Percentiles rank a stretch among this genome's conserved stretches.
These are phyloP conservation scores for Botrytis tulipae DNA, from an alignment of 2,329 filamentous ascomycete genomes.

Conservation along the genomic window DNA sequence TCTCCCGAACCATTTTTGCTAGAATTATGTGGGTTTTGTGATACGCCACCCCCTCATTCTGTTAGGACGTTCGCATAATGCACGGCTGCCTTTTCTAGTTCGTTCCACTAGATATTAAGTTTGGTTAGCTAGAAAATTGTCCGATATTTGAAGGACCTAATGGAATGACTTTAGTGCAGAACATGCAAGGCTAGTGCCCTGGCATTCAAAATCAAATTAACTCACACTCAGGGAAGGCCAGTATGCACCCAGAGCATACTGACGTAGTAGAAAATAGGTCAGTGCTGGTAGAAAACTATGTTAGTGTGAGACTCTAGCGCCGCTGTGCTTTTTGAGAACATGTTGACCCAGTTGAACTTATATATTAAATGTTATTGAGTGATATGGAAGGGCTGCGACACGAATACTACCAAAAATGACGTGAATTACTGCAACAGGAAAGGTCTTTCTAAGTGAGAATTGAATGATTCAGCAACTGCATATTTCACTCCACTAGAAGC, in stretches of 20 bases:
- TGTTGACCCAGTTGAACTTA: background rate
- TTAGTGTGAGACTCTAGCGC: background rate
- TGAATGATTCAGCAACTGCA: background rate
- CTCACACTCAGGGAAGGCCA: background rate
- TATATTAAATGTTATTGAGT: background rate
- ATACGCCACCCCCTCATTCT: background rate
- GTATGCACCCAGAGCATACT: too few species aligned
- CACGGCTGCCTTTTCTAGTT: background rate
- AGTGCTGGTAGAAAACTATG: background rate
- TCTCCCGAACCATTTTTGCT: background rate
- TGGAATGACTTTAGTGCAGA: too few species aligned
- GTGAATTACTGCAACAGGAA: background rate
- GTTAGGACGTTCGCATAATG: background rate
- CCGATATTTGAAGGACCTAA: background rate
- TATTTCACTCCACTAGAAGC: background rate
- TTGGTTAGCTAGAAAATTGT: background rate
- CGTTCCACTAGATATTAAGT: background rate
- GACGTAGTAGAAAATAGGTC: background rate
- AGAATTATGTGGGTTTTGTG: too few species aligned
- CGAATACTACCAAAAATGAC: background rate
- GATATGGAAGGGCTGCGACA: background rate
- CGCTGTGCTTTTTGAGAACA: background rate
- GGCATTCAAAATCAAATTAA: background rate
- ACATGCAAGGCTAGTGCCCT: background rate
- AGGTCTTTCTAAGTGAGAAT: background rate